Evolutionary conservation across 768 basidiomycete genomes (phyloP), one percentile per base, ranked within the genome.

Genomic region (Pulveroboletus sp.): DNA sequence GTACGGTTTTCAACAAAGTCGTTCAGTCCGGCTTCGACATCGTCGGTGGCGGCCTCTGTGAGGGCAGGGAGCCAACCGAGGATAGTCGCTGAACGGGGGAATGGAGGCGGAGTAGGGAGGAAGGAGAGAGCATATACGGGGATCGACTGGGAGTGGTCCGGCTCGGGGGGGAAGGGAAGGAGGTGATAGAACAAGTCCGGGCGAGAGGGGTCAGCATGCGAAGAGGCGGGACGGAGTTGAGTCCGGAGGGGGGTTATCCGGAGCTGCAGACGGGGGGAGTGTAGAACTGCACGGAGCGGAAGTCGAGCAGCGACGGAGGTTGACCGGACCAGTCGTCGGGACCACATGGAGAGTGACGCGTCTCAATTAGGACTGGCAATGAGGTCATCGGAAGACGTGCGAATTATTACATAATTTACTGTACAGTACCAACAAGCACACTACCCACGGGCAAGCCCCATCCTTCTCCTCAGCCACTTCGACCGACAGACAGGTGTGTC

Each of bases 1-100:
- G 57, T 60, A 90, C 89, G 58, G 61, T 91, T 92, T 58, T 82
- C 81, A 46, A 70, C 67, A 56, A 91, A 90, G 62, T 89, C 87
- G 47, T 82, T 79, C 54, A 89, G 63, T 5, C 81, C 80, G 2
- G 78, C 78, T 18, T 77, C 76, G 17, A 59, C 64, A 33, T 64
- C 67, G 28, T 68, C 65, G 18, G 62, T 60, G 3, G 52, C 63
- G 5, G 51, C 56, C 1, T 58, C 56, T 26, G 64, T 62, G 9
- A 65, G 46, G 7, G 83, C 85, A 12, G 85, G 85, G 7, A 90
- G 66, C 83, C 83, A 88, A 3, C 88, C 88, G 18, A 89, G 69
- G 9, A 89, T 66, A 6, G 78, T 74, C 26, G 69, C 64, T 8
- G 83, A 82, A 18, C 75, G 71, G 3, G 70, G 55, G 0, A 63